Evolutionary conservation across 1,284 basidiomycete genomes (phyloP).

Genomic region (Malassezia nana): DNA sequence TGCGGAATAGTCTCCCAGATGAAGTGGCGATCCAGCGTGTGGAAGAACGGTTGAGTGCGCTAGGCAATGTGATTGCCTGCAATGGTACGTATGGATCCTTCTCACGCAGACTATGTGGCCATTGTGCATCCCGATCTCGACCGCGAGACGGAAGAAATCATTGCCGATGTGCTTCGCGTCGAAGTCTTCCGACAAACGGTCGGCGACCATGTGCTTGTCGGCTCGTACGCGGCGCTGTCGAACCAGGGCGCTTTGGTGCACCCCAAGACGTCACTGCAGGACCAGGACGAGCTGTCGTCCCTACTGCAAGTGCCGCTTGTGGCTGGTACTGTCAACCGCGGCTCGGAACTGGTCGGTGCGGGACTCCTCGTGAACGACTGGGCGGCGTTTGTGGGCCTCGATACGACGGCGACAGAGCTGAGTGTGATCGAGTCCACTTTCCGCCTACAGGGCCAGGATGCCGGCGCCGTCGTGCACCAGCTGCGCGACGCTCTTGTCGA

Average conservation of each 20-base stretch:
- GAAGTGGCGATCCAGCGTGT: conserved; percentile 84
- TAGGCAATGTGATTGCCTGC: conserved; percentile 96
- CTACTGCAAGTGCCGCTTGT: conserved; percentile 89
- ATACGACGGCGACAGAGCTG: conserved; percentile 87
- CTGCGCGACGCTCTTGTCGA: conserved; percentile 45
- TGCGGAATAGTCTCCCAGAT: conserved; percentile 91
- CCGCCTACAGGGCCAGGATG: conserved; percentile 50
- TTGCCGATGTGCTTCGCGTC: conserved; percentile 96
- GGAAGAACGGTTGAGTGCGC: conserved; percentile 87
- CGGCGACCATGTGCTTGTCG: conserved; percentile 81
- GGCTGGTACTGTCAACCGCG: conserved; percentile 94
- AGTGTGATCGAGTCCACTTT: conserved; percentile 95
- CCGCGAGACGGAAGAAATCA: conserved; percentile 98
- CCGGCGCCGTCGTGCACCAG: conserved; percentile 37
- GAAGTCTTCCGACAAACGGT: conserved; percentile 98
- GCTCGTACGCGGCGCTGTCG: conserved; percentile 83
- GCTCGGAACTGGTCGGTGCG: conserved; percentile 92
- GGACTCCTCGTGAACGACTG: conserved; percentile 97
- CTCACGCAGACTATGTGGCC: conserved; percentile 35
- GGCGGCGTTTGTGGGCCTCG: conserved; percentile 66
- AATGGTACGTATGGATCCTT: conserved; percentile 59
- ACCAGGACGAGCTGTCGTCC: conserved; percentile 93
- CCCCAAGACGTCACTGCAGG: conserved; percentile 89
- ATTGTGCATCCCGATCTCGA: conserved; percentile 70
- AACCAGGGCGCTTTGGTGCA: conserved; percentile 97